A percentile compares a stretch with the other conserved stretches of the same genome.
These are phyloP conservation scores for Ramularia collo-cygni DNA, from an alignment of 2,329 filamentous ascomycete species.

Conservation along the genomic window DNA sequence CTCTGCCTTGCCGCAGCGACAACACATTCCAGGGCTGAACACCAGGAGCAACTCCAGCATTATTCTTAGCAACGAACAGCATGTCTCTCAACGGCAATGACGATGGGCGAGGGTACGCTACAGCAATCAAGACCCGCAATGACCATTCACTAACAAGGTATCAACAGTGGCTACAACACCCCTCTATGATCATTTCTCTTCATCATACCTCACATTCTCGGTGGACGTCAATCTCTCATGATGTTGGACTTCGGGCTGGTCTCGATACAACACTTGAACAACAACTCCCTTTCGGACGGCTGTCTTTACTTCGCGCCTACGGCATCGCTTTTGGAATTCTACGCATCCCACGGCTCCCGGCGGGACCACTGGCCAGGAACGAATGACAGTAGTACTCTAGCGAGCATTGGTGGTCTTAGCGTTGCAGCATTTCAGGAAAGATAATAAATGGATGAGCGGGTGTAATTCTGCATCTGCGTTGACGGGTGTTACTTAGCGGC, in stretches of 20 bases:
- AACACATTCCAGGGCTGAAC: constrained; percentile 7
- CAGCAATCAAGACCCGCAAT: background rate
- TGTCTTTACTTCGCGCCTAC: too few species aligned
- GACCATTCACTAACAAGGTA: constrained; percentile 15
- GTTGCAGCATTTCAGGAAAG: too few species aligned
- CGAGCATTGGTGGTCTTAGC: too few species aligned
- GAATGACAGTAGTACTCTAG: too few species aligned
- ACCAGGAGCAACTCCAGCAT: constrained; percentile 5
- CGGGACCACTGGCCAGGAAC: too few species aligned
- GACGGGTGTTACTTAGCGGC: too few species aligned
- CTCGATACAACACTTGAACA: too few species aligned
- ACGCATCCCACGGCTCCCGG: too few species aligned
- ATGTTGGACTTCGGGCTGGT: constrained; percentile 11
- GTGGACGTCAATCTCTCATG: background rate
- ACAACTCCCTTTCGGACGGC: too few species aligned
- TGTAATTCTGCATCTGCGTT: too few species aligned
- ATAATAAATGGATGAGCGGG: too few species aligned
- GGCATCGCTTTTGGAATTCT: too few species aligned
- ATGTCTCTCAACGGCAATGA: constrained; percentile 14
- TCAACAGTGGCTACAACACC: constrained; percentile 16
- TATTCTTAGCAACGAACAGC: constrained; percentile 8
- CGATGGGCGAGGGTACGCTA: constrained; percentile 26
- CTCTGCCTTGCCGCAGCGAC: background rate
- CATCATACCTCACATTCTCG: background rate
- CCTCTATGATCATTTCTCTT: background rate